Base-by-base conservation (phyloP, 2,329 filamentous ascomycete genomes). In the Aureobasidium sp. region DNA sequence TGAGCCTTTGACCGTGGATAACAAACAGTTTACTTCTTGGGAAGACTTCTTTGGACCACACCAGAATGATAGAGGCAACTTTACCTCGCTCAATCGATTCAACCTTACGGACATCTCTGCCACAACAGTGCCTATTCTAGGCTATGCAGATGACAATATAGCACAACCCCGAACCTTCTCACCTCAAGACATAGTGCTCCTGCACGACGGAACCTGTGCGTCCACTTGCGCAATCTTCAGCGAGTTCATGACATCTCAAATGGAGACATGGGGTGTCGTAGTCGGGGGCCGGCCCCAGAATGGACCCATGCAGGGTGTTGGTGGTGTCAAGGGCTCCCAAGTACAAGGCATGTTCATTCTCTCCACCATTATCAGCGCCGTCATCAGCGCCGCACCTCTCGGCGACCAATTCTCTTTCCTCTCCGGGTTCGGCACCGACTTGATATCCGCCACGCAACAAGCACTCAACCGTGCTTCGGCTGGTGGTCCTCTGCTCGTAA, bases 141-240 rank as follows among this genome's bases (percentile, higher is more conserved):
- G 42, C 70, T 73, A 59, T 67, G 61, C 68, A 37, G 72, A 72
- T 44, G 64, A 66, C 30, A 71, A 69, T 5, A 60, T 57, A 7
- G 71, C 68, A 14, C 68, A 72, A 2, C 71, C 73, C 62, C 71
- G 72, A 1, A 32, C 36, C 11, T 78, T 77, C 64, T 60, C 68
- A 34, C 66, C 73, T 1, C 66, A 74, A 36, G 70, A 77, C 64
- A 75, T 78, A 60, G 68, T 77, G 36, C 71, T 77, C 34, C 65
- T 78, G 3, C 70, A 73, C 64, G 76, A 78, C 63, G 76, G 76
- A 55, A 68, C 69, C 67, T 78, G 76, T 66, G 73, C 72, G 2
- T 76, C 74, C 2, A 76, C 76, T 9, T 78, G 76, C 64, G 71
- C 74, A 53, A 70, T 77, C 47, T 74, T 74, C 58, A 66, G 70